A percentile compares a stretch with the other conserved stretches of the same genome.
These are phyloP conservation scores for Candida anglica DNA, from an alignment of 805 yeast genomes.

Conservation along the genomic window DNA sequence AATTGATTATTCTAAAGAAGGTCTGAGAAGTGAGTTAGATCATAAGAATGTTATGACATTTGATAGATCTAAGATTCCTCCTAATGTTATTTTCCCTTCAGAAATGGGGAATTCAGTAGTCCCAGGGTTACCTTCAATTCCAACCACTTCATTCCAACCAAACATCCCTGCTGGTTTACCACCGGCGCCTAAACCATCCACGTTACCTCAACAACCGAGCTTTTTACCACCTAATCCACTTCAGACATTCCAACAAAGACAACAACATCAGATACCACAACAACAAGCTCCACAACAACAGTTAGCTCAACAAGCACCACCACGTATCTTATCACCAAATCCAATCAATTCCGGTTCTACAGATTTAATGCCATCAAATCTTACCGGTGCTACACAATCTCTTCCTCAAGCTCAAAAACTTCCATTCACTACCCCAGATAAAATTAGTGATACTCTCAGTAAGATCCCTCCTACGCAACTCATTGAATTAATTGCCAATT, in stretches of 20 bases:
- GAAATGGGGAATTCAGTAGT: conserved; percentile 29
- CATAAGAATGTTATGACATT: conserved; percentile 41
- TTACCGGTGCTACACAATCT: conserved; percentile 50
- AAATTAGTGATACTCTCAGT: conserved; percentile 57
- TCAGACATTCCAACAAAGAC: conserved; percentile 7
- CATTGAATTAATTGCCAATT: conserved; percentile 62
- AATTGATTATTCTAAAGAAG: conserved; percentile 61
- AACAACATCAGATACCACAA: conserved; percentile 11
- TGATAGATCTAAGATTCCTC: conserved; percentile 47
- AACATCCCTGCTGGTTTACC: too few species aligned
- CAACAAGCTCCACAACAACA: conserved; percentile 4
- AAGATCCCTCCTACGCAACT: conserved; percentile 67
- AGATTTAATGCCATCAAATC: conserved; percentile 38
- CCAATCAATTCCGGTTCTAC: too few species aligned
- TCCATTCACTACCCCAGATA: conserved; percentile 50
- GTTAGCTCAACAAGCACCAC: not conserved
- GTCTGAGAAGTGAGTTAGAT: conserved; percentile 41
- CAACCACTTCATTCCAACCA: not conserved
- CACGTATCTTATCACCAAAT: too few species aligned
- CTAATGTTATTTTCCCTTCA: conserved; percentile 54
- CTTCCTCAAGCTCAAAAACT: conserved; percentile 47
- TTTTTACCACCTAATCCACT: conserved; percentile 5
- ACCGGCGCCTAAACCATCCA: not conserved
- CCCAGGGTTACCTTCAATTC: conserved; percentile 3
- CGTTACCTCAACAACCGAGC: conserved; percentile 3